Evolutionary conservation across 2,329 filamentous ascomycete genomes (phyloP).

Genomic region (Byssothecium circinans): DNA sequence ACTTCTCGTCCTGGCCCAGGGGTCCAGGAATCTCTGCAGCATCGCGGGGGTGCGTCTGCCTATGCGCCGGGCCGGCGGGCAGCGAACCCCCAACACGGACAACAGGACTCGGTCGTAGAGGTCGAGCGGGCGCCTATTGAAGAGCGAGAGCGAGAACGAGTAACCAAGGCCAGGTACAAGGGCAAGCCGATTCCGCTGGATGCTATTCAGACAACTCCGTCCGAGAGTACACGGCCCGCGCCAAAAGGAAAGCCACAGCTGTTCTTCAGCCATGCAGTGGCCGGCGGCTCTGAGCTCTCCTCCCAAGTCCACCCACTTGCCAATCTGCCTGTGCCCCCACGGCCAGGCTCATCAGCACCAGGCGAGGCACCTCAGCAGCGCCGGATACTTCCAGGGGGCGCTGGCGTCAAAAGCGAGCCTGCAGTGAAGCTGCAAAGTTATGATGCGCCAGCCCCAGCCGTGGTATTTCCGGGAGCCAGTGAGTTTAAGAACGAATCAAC

Average conservation of each 20-base stretch:
- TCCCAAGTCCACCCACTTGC: slow-evolving; percentile 23
- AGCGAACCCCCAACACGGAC: slow-evolving; percentile 30
- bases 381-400: slow-evolving; percentile 35
- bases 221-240: slow-evolving; percentile 25
- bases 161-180: slow-evolving; percentile 15
- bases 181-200: slow-evolving; percentile 16
- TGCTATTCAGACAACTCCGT: slow-evolving; percentile 19
- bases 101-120: slow-evolving; percentile 38
- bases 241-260: slow-evolving; percentile 40
- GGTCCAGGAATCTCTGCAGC: slow-evolving; percentile 43
- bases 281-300: slow-evolving; percentile 17
- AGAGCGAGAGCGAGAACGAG: slow-evolving; percentile 8
- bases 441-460: slow-evolving; percentile 42
- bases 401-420: slow-evolving; percentile 31
- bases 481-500: slow-evolving; percentile 5
- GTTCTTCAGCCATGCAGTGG: slow-evolving; percentile 34
- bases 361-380: slow-evolving; percentile 26
- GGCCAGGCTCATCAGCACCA: slow-evolving; percentile 35
- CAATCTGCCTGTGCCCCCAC: slow-evolving; percentile 38
- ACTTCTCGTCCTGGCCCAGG: slow-evolving; percentile 48
- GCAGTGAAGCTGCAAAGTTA: slow-evolving; percentile 31
- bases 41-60: slow-evolving; percentile 31
- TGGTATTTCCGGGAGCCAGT: slow-evolving; percentile 44
- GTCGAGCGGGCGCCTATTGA: slow-evolving; percentile 28
- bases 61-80: slow-evolving; percentile 29